Percentiles rank a stretch among this genome's conserved stretches.
Conservation (phyloP, 2,329 filamentous ascomycete species). For the Monilinia laxa region DNA sequence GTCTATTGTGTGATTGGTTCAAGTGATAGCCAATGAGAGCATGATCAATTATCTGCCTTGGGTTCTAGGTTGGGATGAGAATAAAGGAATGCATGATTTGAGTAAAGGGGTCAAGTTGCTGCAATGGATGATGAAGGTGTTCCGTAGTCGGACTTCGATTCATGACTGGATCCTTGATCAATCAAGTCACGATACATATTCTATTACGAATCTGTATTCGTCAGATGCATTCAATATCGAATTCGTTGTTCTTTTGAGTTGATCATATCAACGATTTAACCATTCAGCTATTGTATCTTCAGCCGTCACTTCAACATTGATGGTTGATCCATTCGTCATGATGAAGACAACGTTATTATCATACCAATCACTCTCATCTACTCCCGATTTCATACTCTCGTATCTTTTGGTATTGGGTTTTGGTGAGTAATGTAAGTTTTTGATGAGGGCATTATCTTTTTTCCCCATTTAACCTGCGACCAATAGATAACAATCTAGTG, state of each 20-base stretch:
- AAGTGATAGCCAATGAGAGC: constrained; percentile 18
- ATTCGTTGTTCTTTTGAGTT: constrained; percentile 7
- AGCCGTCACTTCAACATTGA: not conserved
- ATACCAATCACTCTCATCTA: not conserved
- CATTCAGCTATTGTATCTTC: not conserved
- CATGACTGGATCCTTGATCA: constrained; percentile 13
- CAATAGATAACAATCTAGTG: constrained; percentile 21
- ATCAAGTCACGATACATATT: not conserved
- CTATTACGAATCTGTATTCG: constrained; percentile 13
- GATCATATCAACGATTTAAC: not conserved
- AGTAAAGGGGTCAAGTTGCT: not conserved
- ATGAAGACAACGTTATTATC: not conserved
- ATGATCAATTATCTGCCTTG: constrained; percentile 4
- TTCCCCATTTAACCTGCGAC: constrained; percentile 5
- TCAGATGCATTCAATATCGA: not conserved
- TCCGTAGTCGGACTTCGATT: constrained; percentile 17
- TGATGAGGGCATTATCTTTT: constrained; percentile 8
- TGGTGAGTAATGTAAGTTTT: constrained; percentile 1
- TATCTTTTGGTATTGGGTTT: constrained; percentile 3
- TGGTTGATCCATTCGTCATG: not conserved
- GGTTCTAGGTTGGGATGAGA: not conserved
- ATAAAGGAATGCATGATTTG: not conserved
- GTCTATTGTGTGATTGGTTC: constrained; percentile 1
- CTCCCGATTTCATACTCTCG: not conserved
- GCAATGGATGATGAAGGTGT: not conserved